Base-by-base conservation (phyloP, 169 alveolate genomes). In the Theileria annulata region DNA sequence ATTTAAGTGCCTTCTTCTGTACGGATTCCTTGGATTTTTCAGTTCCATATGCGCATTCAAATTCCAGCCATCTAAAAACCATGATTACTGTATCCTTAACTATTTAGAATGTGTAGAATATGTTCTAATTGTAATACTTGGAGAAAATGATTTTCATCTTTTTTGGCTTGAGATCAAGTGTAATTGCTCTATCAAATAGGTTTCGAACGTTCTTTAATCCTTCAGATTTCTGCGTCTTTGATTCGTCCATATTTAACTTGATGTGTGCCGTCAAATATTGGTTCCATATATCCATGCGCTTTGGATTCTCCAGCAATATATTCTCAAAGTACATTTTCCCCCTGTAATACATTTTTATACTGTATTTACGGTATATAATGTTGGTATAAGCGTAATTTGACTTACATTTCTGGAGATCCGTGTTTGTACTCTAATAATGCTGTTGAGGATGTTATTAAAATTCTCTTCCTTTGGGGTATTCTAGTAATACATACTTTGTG, bases 211-310 rank as follows among this genome's bases (percentile, higher is more conserved):
- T 77, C 76, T 75, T 60, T 60, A 77, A 56, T 23, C 77, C 35
- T 37, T 74, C 87, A 21, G 87, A 59, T 19, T 59, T 81, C 63
- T 70, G 64, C 25, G 28, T 69, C n/a, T 67, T 56, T 60, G 69
- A 49, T 25, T 56, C 76, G 48, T 37, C 71, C 49, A 87, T 70
- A 69, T 87, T 86, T 17, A 83, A 84, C 76, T 90, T 90, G 35
- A 90, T 90, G 63, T 90, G 91, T 10, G 92, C 88, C 62, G 90
- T 90, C 70, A 92, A 76, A 72, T 92, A 92, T 70, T 92, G 94
- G 74, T 88, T 82, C 96, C 96, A 92, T 12, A 92, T 63, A 70
- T 92, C 96, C 86, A 91, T 91, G n/a, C 96, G 86, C 35, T 90
- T 89, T 0, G 95, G 92, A 62, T 92, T 91, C 42, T 92, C 95